Evolutionary conservation across 2,329 filamentous ascomycete genomes (phyloP), one percentile per base, ranked within the genome.

Genomic region (Pseudopyrenochaeta lycopersici): DNA sequence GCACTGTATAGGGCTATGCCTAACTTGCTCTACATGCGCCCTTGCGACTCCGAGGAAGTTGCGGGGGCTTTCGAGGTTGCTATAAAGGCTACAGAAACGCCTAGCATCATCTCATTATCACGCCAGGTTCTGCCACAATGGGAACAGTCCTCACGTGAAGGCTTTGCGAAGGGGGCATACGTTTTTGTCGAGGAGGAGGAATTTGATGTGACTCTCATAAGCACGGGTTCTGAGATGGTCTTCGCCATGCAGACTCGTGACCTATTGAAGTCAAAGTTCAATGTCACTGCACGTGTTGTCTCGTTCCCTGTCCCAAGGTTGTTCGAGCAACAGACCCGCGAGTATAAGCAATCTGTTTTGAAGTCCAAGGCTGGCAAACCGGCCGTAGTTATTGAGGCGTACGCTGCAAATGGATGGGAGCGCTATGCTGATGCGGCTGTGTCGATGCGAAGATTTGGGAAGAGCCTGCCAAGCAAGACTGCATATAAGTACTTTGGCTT

Each of bases 1-100:
- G 70, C 80, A 0, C 73, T 88, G 2, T 88, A 84, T 68, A 81
- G 86, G 2, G 81, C 85, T 7, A 88, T 88, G 85, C 85, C 85
- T 0, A 86, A 87, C 56, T 59, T 88, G 1, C 72, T 82, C 1
- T 87, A 87, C 66, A 84, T 88, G 40, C 82, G 85, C 0, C 85
- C 85, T 0, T 78, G 79, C 36, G 85, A 88, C 55, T 79, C 77
- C 38, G 84, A 88, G 61, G 85, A 88, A 64, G 78, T 77, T 0
- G 80, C 80, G 0, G 84, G 84, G 2, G 85, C 84, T 2, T 86
- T 79, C 70, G 76, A 77, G 18, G 62, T 73, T 2, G 83, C 83
- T 2, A 65, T 85, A 32, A 71, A 76, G 53, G 63, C 70, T 4
- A 65, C 62, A 14, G 60, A 76, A 21, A 76, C 74, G 0, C 78